A percentile compares a stretch with the other conserved stretches of the same genome.
phyloP scores from a whole-genome alignment of 169 alveolate species.

The Plasmodium cynomolgi region DNA sequence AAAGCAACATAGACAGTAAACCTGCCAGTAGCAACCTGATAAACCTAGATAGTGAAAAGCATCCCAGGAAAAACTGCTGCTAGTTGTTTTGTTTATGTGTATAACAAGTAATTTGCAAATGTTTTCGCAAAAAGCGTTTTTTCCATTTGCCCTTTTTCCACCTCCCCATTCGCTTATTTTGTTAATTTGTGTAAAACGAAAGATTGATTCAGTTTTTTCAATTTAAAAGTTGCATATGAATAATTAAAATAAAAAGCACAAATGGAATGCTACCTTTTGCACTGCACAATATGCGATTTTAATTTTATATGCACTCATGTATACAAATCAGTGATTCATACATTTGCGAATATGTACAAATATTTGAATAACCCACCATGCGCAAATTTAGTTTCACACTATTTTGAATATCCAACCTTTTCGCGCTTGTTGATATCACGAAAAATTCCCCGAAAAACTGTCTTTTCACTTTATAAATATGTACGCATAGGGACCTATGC shows the following conservation, averaged over 20 bases:
- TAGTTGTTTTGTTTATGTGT: slow-evolving; percentile 27
- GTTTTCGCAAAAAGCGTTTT: neutral
- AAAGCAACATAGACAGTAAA: slow-evolving; percentile 21
- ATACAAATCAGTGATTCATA: slow-evolving; percentile 12
- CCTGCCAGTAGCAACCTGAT: slow-evolving; percentile 43
- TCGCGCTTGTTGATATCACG: slow-evolving; percentile 30
- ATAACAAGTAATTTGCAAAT: slow-evolving; percentile 8
- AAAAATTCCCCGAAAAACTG: slow-evolving; percentile 10
- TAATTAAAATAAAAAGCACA: slow-evolving; percentile 39
- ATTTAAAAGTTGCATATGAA: slow-evolving; percentile 32
- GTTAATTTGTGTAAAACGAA: slow-evolving; percentile 25
- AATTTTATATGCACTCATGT: slow-evolving; percentile 17
- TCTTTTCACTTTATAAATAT: slow-evolving; percentile 30
- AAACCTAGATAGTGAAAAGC: slow-evolving; percentile 57
- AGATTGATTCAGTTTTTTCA: slow-evolving; percentile 31
- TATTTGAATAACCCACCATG: neutral
- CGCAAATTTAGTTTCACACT: slow-evolving; percentile 7
- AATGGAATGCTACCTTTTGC: slow-evolving; percentile 8
- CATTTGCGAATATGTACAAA: slow-evolving; percentile 15
- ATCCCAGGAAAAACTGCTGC: slow-evolving; percentile 41
- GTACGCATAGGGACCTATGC: neutral
- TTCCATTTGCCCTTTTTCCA: neutral
- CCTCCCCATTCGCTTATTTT: neutral
- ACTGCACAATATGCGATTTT: slow-evolving; percentile 31
- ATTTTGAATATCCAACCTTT: slow-evolving; percentile 64